These are phyloP conservation scores for Zymoseptoria brevis DNA, from an alignment of 2,329 filamentous ascomycete genomes.

Conservation along the genomic window DNA sequence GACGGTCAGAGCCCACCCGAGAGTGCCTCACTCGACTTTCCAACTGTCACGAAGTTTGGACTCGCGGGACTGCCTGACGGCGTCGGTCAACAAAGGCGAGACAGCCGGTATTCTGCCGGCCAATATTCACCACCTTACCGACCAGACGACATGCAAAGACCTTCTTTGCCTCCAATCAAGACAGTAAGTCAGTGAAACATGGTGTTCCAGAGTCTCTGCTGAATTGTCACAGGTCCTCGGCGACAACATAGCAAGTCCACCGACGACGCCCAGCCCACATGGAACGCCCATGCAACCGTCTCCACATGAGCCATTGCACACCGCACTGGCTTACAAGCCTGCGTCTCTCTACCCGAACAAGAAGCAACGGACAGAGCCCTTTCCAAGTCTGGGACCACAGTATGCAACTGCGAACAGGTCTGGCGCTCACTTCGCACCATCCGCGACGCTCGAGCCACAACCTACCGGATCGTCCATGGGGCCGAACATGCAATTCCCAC, in stretches of 20 bases:
- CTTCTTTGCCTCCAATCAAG: constrained; percentile 29
- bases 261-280: constrained; percentile 24
- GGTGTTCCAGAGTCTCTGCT: constrained; percentile 1
- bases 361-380: constrained; percentile 24
- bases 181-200: constrained; percentile 17
- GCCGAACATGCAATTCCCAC: constrained; percentile 11
- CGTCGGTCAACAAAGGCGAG: constrained; percentile 11
- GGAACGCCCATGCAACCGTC: constrained; percentile 19
- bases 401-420: constrained; percentile 2
- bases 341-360: constrained; percentile 30
- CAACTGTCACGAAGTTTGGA: constrained; percentile 4
- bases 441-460: constrained; percentile 10
- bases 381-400: constrained; percentile 5
- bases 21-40: not conserved
- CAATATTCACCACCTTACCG: constrained; percentile 27
- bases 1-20: constrained; percentile 16
- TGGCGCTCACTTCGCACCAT: constrained; percentile 9
- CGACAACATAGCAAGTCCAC: constrained; percentile 24
- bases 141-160: constrained; percentile 20
- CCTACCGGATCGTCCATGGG: constrained; percentile 4
- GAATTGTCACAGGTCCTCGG: constrained; percentile 22
- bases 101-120: constrained; percentile 15
- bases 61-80: constrained; percentile 5
- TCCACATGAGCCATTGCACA: constrained; percentile 27
- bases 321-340: constrained; percentile 27